Evolutionary conservation across 805 yeast species (phyloP).

Genomic region (Tetrapisispora arboricola): DNA sequence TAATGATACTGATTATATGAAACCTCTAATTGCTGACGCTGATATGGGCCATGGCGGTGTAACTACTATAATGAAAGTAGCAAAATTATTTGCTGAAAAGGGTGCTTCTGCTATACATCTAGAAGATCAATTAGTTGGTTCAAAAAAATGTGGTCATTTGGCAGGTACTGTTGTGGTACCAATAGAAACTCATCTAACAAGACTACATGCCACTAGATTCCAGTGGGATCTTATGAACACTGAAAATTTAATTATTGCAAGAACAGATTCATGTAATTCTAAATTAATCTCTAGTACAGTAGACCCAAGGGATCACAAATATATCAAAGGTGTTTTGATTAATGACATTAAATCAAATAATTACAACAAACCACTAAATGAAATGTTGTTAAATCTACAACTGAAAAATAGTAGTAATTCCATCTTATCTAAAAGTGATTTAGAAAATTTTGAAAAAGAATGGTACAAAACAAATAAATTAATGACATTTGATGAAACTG

Average conservation of each 20-base stretch:
- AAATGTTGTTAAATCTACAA: conserved; percentile 34
- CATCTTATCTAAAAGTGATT: conserved; percentile 23
- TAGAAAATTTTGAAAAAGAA: conserved; percentile 29
- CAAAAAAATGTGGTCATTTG: conserved; percentile 55
- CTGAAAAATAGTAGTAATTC: conserved; percentile 28
- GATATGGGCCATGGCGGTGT: conserved; percentile 61
- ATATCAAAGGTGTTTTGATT: conserved; percentile 38
- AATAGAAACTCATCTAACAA: conserved; percentile 42
- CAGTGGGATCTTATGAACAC: conserved; percentile 60
- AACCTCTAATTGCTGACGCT: conserved; percentile 58
- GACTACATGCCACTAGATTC: conserved; percentile 47
- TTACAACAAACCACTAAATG: conserved; percentile 33
- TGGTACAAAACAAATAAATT: conserved; percentile 38
- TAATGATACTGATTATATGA: conserved; percentile 37
- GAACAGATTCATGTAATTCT: conserved; percentile 51
- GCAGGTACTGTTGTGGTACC: conserved; percentile 57
- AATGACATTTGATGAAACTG: conserved; percentile 43
- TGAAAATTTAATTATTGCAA: conserved; percentile 46
- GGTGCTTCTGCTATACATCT: conserved; percentile 61
- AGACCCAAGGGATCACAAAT: conserved; percentile 50
- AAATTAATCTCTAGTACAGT: conserved; percentile 40
- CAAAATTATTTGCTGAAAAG: conserved; percentile 53
- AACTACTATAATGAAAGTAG: conserved; percentile 53
- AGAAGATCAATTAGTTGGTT: conserved; percentile 57
- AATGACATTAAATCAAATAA: conserved; percentile 7